Conservation (phyloP, 179 eudicot genomes). For the Drosera spatulata region DNA sequence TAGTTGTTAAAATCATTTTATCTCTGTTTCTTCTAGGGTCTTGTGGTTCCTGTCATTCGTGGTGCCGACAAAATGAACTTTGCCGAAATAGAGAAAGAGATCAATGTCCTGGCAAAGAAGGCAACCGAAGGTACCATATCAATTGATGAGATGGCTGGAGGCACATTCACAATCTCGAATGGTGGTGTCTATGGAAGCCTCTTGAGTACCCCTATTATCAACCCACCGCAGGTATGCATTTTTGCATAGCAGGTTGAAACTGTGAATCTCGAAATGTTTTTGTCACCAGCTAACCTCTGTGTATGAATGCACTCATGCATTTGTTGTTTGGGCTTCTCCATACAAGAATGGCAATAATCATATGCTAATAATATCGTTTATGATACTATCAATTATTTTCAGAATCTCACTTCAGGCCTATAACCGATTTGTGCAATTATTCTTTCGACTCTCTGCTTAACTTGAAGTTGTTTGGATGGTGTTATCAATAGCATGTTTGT, state of each 20-base stretch:
- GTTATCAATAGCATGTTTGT: too few relatives aligned
- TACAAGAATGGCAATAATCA: too few relatives aligned
- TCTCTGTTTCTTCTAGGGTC: constrained; percentile 41
- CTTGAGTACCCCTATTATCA: constrained; percentile 91
- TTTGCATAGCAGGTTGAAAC: background rate
- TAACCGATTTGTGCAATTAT: background rate
- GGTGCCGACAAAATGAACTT: constrained; percentile 82
- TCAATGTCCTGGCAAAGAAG: constrained; percentile 85
- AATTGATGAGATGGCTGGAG: constrained; percentile 98
- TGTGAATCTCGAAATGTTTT: too few relatives aligned
- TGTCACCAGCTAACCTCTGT: too few relatives aligned
- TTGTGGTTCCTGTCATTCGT: constrained; percentile 95
- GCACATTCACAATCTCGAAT: constrained; percentile 92
- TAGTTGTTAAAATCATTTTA: background rate
- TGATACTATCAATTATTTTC: background rate
- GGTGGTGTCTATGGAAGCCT: constrained; percentile 99
- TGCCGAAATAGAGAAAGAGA: constrained; percentile 88
- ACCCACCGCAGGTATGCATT: constrained; percentile 81
- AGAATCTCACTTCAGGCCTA: background rate
- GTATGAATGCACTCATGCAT: too few relatives aligned
- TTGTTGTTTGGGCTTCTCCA: too few relatives aligned
- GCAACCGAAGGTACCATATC: constrained; percentile 83
- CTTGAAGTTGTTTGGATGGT: too few relatives aligned
- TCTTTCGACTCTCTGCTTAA: background rate
- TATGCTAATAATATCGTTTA: too few relatives aligned